phyloP scores from a whole-genome alignment of 306 rosid species.

The Malus sieversii region DNA sequence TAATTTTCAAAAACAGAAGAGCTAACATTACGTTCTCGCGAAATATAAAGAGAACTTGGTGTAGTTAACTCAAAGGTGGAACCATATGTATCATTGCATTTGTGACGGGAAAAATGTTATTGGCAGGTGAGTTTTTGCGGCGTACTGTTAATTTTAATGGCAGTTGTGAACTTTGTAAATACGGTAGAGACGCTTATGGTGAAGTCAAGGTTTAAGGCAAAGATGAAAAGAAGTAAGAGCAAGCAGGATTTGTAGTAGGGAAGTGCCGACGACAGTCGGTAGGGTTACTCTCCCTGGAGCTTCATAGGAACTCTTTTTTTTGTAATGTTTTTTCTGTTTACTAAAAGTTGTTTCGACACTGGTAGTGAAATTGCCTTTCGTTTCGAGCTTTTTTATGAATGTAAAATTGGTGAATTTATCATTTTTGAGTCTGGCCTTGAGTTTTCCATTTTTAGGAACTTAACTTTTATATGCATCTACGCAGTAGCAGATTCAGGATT shows the following conservation, averaged over 20 bases:
- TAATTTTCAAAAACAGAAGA: background rate
- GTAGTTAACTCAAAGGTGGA: background rate
- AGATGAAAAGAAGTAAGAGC: constrained; percentile 88
- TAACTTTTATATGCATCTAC: background rate
- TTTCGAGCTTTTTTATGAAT: constrained; percentile 9
- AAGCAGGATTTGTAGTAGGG: constrained; percentile 60
- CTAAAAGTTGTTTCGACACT: background rate
- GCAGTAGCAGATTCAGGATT: no score
- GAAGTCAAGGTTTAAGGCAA: constrained; percentile 93
- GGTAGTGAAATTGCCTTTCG: background rate
- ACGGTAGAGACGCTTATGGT: constrained; percentile 81
- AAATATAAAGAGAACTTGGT: background rate
- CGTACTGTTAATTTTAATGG: constrained; percentile 72
- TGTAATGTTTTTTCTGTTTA: constrained; percentile 1
- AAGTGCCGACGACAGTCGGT: constrained; percentile 2
- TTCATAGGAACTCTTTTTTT: constrained; percentile 18
- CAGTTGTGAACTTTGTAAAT: constrained; percentile 81
- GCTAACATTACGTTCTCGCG: background rate
- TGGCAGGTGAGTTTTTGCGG: constrained; percentile 89
- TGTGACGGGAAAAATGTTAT: constrained; percentile 10
- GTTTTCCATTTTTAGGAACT: background rate
- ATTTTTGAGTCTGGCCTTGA: background rate
- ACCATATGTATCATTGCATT: background rate
- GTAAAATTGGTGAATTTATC: background rate
- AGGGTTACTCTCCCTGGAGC: constrained; percentile 5